Conservation (phyloP, 1,284 basidiomycete species). For the Tilletia setariae region DNA sequence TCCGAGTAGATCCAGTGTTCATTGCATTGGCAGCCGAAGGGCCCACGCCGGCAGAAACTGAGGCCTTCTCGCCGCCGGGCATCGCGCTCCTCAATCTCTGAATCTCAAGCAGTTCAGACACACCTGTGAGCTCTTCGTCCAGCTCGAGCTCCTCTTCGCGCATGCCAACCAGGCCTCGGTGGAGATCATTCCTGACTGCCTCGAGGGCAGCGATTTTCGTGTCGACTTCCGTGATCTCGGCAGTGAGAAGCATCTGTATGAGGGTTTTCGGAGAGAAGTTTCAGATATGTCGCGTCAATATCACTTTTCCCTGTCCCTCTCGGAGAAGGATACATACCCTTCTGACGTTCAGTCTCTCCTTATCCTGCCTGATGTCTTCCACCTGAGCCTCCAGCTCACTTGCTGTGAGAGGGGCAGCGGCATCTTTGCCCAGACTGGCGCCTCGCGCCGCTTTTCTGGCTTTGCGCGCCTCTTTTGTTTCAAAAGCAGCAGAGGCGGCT, state of each 20-base stretch:
- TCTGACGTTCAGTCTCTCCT: slow-evolving; percentile 38
- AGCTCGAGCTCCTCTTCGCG: slow-evolving; percentile 94
- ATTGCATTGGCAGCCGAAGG: neutral
- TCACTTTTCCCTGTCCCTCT: no score
- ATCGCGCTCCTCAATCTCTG: slow-evolving; percentile 47
- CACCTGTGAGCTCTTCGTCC: slow-evolving; percentile 66
- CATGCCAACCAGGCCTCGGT: slow-evolving; percentile 76
- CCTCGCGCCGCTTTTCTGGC: slow-evolving; percentile 27
- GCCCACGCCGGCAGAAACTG: neutral
- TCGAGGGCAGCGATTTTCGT: slow-evolving; percentile 83
- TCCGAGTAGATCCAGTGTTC: slow-evolving; percentile 4
- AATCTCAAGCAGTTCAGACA: slow-evolving; percentile 44
- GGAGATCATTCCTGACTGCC: slow-evolving; percentile 73
- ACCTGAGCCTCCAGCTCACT: slow-evolving; percentile 48
- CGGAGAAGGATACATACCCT: slow-evolving; percentile 16
- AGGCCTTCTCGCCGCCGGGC: slow-evolving; percentile 38
- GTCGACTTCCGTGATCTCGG: slow-evolving; percentile 80
- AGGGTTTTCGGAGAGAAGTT: neutral
- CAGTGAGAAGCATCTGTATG: slow-evolving; percentile 60
- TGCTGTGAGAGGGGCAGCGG: slow-evolving; percentile 22
- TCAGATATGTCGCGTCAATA: no score
- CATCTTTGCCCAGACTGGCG: slow-evolving; percentile 18
- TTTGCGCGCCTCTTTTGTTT: slow-evolving; percentile 25
- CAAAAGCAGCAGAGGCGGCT: slow-evolving; percentile 11
- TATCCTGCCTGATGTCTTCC: slow-evolving; percentile 44